phyloP scores from a whole-genome alignment of 1,284 basidiomycete genomes.

The Apiotrichum brassicae region DNA sequence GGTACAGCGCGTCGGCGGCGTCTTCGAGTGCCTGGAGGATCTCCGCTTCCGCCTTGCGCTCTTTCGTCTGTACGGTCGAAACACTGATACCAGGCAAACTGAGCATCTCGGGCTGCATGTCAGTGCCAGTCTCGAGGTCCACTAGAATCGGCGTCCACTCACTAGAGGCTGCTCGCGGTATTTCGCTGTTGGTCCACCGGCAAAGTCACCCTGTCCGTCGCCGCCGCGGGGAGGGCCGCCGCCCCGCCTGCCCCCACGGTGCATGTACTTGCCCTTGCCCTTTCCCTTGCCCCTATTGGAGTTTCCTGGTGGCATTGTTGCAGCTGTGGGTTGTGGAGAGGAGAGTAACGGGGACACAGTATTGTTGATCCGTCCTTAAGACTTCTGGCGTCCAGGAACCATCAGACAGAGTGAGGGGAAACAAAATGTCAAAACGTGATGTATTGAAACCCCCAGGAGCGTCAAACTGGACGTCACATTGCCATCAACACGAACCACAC shows the following conservation, averaged over 20 bases:
- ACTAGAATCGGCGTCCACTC: not conserved
- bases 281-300: no score
- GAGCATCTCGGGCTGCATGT: constrained; percentile 29
- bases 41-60: constrained; percentile 37
- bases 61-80: constrained; percentile 35
- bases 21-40: constrained; percentile 35
- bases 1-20: constrained; percentile 41
- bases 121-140: not conserved
- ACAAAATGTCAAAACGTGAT: no score
- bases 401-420: no score
- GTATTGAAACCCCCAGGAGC: no score
- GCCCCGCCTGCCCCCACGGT: not conserved
- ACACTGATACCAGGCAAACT: constrained; percentile 31
- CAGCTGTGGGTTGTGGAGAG: no score
- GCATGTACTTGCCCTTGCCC: not conserved
- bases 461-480: no score
- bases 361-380: no score
- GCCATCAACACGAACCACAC: no score
- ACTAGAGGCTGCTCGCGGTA: constrained; percentile 19
- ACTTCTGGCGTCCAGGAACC: no score
- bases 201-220: constrained; percentile 16
- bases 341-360: no score
- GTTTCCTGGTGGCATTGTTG: no score
- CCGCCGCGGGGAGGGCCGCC: constrained; percentile 11
- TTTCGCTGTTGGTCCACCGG: constrained; percentile 6